Base-by-base conservation (phyloP, 148 eudicot species). In the Agrostemma githago region DNA sequence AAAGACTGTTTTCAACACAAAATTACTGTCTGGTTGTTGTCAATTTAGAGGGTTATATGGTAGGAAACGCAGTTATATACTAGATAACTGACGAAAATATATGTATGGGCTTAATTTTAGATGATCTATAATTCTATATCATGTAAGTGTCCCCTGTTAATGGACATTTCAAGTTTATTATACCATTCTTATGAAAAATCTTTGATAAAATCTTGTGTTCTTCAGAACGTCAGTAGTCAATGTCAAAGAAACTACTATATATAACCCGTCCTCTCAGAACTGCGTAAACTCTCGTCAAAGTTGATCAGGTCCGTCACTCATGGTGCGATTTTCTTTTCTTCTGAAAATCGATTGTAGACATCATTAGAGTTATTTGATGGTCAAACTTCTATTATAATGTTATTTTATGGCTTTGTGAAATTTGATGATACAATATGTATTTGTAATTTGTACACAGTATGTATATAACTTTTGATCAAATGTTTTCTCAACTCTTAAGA, bases 21-120 rank as follows among this genome's bases (percentile, higher is more conserved):
- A 71, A 40, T 40, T 41, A 37, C 17, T 46, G 7, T 26, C 41
- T 66, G 19, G 7, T 5, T 20, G 62, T 62, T 15, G 26, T 68
- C 39, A 34, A 62, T 48, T 57, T 42, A n/a, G 89, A 95, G 99
- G 99, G 99, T 70, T 95, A 95, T 77, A 84, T 95, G 88, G 97
- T 95, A 42, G 99, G 99, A 62, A 95, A 95, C 79, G 99, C 97
- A 72, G 96, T 90, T 57, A 81, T 94, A 10, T 97, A 95, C 57
- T 86, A 84, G 21, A 76, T 3, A 41, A 78, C 83, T 85, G 99
- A 96, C 70, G 97, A 97, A 44, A 92, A 96, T 86, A 94, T 97
- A 67, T 83, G 99, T 16, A 92, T 92, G 99, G 99, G 97, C 75
- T 84, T 96, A 72, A 96, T 96, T 66, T 83, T 97, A 10, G 87